Evolutionary conservation across 2,329 filamentous ascomycete species (phyloP).

Genomic region (Phaeomoniella chlamydospora): DNA sequence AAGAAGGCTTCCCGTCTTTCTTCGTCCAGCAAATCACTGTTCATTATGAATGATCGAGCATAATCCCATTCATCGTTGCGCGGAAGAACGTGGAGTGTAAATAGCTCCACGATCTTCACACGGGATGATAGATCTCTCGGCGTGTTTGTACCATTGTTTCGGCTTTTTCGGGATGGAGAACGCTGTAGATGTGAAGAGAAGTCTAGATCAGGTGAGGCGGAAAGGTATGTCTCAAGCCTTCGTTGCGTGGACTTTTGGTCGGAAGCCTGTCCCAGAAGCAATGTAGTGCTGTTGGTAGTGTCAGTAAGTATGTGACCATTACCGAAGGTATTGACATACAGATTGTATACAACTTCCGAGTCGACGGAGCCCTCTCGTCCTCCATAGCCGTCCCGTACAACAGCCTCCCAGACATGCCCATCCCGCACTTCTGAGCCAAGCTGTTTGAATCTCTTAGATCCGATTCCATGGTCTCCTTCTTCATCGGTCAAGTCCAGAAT

Average conservation of each 20-base stretch:
- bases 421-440: slow-evolving; percentile 75
- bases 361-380: slow-evolving; percentile 84
- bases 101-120: slow-evolving; percentile 87
- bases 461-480: slow-evolving; percentile 80
- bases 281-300: slow-evolving; percentile 52
- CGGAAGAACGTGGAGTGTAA: slow-evolving; percentile 86
- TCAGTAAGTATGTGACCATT: slow-evolving; percentile 4
- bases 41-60: slow-evolving; percentile 74
- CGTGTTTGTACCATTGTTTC: slow-evolving; percentile 56
- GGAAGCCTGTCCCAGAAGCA: slow-evolving; percentile 79
- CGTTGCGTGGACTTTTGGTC: slow-evolving; percentile 75
- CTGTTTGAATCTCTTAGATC: slow-evolving; percentile 68
- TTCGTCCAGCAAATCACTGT: slow-evolving; percentile 78
- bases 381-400: slow-evolving; percentile 74
- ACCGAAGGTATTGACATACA: slow-evolving; percentile 20
- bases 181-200: slow-evolving; percentile 34
- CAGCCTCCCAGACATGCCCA: slow-evolving; percentile 87
- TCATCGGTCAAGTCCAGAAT: slow-evolving; percentile 79
- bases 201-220: slow-evolving; percentile 61
- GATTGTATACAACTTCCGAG: slow-evolving; percentile 64
- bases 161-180: slow-evolving; percentile 17
- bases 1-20: slow-evolving; percentile 82
- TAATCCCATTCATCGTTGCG: slow-evolving; percentile 95
- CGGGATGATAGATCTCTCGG: slow-evolving; percentile 71
- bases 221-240: slow-evolving; percentile 76